phyloP scores from a whole-genome alignment of 331 rosid genomes.

The Rhamnella rubrinervis region DNA sequence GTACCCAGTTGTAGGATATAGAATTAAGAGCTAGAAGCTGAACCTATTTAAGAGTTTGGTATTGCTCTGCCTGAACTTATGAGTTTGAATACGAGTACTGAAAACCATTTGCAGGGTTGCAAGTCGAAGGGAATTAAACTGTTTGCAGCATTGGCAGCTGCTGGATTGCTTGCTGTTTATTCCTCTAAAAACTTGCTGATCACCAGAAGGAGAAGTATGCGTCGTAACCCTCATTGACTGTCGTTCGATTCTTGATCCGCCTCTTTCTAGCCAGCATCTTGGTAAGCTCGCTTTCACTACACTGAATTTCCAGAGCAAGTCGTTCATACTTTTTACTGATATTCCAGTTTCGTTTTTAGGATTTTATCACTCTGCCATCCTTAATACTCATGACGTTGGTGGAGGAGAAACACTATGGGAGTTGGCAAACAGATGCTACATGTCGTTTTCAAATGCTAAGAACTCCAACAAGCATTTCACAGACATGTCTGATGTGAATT shows the following conservation, averaged over 20 bases:
- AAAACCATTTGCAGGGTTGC: constrained; percentile 61
- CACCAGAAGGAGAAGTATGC: constrained; percentile 71
- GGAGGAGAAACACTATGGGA: constrained; percentile 74
- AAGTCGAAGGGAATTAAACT: constrained; percentile 73
- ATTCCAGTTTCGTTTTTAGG: constrained; percentile 35
- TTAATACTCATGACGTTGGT: constrained; percentile 70
- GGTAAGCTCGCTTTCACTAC: constrained; percentile 41
- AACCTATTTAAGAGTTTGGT: no score
- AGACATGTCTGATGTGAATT: constrained; percentile 94
- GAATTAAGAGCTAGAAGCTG: no score
- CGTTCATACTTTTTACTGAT: not conserved
- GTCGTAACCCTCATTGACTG: constrained; percentile 85
- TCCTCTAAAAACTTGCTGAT: constrained; percentile 52
- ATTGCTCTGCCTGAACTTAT: not conserved
- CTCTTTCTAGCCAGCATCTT: constrained; percentile 48
- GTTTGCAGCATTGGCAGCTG: constrained; percentile 72
- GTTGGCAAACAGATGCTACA: constrained; percentile 64
- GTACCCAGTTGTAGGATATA: no score
- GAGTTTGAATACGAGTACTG: not conserved
- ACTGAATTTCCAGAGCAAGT: not conserved
- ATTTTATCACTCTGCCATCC: constrained; percentile 87
- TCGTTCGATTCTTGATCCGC: constrained; percentile 79
- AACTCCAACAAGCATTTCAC: constrained; percentile 78
- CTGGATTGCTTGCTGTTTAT: constrained; percentile 72
- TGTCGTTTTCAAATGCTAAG: constrained; percentile 52